Evolutionary conservation across 2,329 filamentous ascomycete species (phyloP).

Genomic region (Clarireedia homoeocarpa): DNA sequence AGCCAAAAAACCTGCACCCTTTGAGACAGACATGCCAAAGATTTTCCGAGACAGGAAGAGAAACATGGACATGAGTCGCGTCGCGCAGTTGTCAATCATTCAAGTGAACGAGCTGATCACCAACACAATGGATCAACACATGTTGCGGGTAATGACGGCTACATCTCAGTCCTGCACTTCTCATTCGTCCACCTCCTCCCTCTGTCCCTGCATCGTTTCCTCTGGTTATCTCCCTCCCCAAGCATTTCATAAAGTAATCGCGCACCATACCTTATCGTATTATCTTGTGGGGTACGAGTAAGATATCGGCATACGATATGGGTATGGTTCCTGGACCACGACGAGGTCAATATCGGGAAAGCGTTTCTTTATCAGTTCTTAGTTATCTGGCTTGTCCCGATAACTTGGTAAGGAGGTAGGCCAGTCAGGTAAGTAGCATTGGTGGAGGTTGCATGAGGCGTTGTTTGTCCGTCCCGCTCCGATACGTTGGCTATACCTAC

Average conservation of each 20-base stretch:
- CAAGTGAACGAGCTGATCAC: too few relatives aligned
- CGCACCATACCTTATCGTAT: constrained; percentile 4
- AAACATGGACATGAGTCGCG: too few relatives aligned
- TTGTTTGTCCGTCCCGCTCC: background rate
- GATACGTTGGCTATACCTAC: background rate
- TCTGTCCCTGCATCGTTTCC: too few relatives aligned
- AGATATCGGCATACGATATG: background rate
- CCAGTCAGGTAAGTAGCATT: too few relatives aligned
- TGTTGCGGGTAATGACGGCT: too few relatives aligned
- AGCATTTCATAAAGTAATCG: background rate
- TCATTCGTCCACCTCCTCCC: too few relatives aligned
- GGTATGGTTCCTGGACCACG: background rate
- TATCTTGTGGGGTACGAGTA: background rate
- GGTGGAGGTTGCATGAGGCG: background rate
- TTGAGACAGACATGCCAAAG: background rate
- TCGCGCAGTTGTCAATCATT: too few relatives aligned
- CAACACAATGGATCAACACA: too few relatives aligned
- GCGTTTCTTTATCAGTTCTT: background rate
- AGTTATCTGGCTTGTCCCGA: background rate
- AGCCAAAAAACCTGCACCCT: background rate
- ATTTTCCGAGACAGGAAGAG: too few relatives aligned
- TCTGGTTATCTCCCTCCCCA: background rate
- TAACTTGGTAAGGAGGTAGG: background rate
- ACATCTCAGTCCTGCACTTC: too few relatives aligned
- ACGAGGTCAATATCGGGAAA: background rate